Evolutionary conservation across 768 basidiomycete genomes (phyloP), one percentile per base, ranked within the genome.

Genomic region (Agrocybe chaxingu): DNA sequence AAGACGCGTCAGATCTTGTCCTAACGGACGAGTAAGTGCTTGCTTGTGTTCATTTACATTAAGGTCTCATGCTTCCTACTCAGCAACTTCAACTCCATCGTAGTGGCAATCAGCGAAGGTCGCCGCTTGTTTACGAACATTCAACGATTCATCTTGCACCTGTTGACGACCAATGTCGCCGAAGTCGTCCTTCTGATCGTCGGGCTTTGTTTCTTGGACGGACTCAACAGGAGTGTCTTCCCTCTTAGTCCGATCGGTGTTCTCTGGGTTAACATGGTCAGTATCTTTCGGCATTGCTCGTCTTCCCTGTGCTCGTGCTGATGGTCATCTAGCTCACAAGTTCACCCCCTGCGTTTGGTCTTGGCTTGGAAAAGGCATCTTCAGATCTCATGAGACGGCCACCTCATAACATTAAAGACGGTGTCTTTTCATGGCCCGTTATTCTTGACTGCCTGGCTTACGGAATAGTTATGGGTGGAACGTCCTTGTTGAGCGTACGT

Each of bases 71-170:
- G 38, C 34, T 38, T 5, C 29, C 38, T 10, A 19, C 30, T 8
- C 36, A 72, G 70, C 60, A 81, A 82, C 64, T 82, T 84, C 59
- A 76, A 79, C 38, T 80, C 80, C 12, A 82, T 84, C 54, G 72
- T 74, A n/a, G 73, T 77, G 44, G 81, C 81, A 3, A 73, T 82
- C 56, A 66, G 72, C 49, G 78, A 81, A 63, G 82, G 80, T 34
- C 75, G 82, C 48, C 73, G 78, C n/a, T 67, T 79, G 4, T 78
- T 82, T 65, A 70, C 72, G 49, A 83, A 82, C 64, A 76, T 85
- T 51, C 72, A 75, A 43, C 73, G 78, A 49, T 82, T 82, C 59
- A 68, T 81, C 30, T 65, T 81, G 11, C 79, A 81, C 54, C 69
- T 84, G 1, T 59, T 82, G 7, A 68, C 77, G 8, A 75, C 63